Conservation (phyloP, 768 basidiomycete species). For the Pleurotus ostreatus region DNA sequence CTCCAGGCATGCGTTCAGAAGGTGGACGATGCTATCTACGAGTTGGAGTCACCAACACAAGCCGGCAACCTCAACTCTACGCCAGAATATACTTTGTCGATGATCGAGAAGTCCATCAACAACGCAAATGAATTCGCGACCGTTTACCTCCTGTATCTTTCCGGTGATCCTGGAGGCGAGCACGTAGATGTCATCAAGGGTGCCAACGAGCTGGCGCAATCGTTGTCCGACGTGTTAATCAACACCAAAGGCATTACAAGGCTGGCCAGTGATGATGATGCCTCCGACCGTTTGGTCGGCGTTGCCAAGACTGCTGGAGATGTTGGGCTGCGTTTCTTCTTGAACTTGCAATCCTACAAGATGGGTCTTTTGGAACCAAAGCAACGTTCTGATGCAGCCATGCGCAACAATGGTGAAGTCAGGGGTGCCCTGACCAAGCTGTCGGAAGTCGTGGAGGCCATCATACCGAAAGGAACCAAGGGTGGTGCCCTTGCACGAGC, state of each 20-base stretch:
- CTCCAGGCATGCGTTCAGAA: constrained; percentile 95
- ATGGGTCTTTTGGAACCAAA: constrained; percentile 69
- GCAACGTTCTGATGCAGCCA: constrained; percentile 81
- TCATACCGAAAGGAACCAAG: constrained; percentile 82
- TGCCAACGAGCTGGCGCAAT: constrained; percentile 95
- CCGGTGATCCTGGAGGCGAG: constrained; percentile 84
- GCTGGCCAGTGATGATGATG: constrained; percentile 86
- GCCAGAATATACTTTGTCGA: constrained; percentile 95
- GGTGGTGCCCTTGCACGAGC: constrained; percentile 64
- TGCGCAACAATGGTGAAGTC: constrained; percentile 85
- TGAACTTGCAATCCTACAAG: constrained; percentile 94
- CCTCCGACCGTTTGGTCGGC: constrained; percentile 82
- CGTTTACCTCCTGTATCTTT: constrained; percentile 86
- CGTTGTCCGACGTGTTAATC: constrained; percentile 84
- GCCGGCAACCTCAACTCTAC: constrained; percentile 96
- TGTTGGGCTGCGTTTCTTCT: constrained; percentile 86
- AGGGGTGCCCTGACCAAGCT: constrained; percentile 80
- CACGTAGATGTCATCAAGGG: constrained; percentile 98
- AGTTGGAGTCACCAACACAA: constrained; percentile 93
- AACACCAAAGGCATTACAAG: constrained; percentile 97
- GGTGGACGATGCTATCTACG: constrained; percentile 96
- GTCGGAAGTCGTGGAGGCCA: constrained; percentile 79
- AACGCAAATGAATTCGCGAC: constrained; percentile 96
- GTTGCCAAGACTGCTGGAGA: constrained; percentile 87
- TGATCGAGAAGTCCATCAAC: constrained; percentile 95